phyloP scores from a whole-genome alignment of 2,329 filamentous ascomycete species.

The Sodiomyces alkalinus region DNA sequence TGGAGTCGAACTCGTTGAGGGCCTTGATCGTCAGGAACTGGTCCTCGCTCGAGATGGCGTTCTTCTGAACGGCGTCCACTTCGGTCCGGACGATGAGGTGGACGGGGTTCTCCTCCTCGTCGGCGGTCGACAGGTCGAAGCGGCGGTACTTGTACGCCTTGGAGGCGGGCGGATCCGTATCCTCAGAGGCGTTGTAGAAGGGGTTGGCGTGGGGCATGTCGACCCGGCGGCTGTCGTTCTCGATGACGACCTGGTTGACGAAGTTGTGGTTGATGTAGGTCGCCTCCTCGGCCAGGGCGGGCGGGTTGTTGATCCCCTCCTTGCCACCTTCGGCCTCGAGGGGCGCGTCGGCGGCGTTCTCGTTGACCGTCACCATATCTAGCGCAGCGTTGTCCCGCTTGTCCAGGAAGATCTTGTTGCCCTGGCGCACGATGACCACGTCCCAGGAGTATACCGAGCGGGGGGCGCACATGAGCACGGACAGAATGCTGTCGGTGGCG shows the following conservation, averaged over 20 bases:
- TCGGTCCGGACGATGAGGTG: conserved; percentile 90
- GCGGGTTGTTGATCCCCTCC: conserved; percentile 88
- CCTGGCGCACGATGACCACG: conserved; percentile 82
- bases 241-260: conserved; percentile 82
- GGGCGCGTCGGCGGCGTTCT: conserved; percentile 91
- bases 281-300: conserved; percentile 83
- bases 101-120: conserved; percentile 75
- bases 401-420: conserved; percentile 96
- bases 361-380: conserved; percentile 97
- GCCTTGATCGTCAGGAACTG: conserved; percentile 88
- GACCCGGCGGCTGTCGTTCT: conserved; percentile 64
- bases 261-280: conserved; percentile 99
- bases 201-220: conserved; percentile 83
- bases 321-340: conserved; percentile 88
- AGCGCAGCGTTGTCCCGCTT: conserved; percentile 92
- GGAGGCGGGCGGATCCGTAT: conserved; percentile 83
- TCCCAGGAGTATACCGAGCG: conserved; percentile 98
- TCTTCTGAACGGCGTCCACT: conserved; percentile 91
- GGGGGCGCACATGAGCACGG: conserved; percentile 97
- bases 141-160: conserved; percentile 98
- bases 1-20: conserved; percentile 97
- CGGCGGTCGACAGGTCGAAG: conserved; percentile 89
- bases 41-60: conserved; percentile 80
- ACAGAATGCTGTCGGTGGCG: conserved; percentile 90
- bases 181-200: conserved; percentile 90